Base-by-base conservation (phyloP, 306 rosid genomes). In the Ammopiptanthus mongolicus region DNA sequence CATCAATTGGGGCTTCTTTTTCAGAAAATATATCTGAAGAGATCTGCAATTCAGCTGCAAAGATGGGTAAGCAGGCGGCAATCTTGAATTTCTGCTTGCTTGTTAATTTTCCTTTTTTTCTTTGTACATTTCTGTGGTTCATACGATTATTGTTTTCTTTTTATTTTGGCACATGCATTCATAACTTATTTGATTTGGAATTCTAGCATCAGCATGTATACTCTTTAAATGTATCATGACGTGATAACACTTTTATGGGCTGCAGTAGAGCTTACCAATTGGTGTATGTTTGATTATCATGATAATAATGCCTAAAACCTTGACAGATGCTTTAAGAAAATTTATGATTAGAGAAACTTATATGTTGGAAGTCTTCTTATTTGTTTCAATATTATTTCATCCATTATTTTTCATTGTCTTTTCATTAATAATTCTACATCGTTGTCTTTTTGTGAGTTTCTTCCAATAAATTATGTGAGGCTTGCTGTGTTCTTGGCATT, bases 21-120 rank as follows among this genome's bases (percentile, higher is more conserved):
- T 86, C 98, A 1, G 99, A 96, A 70, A 84, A 75, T 42, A 96
- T 96, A 71, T 92, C 93, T 15, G 99, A 96, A 88, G 97, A 92
- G 86, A 89, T 96, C 59, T 96, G 99, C 84, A 92, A 11, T 79
- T 92, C 98, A 39, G 98, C 99, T 80, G 99, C 99, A 60, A 96
- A 96, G 82, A 85, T 96, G 98, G 99, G 99, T 96, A 85, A 90
- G 84, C 80, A 59, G 48, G 68, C 62, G 82, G 73, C 62, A 21
- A 37, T 68, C 65, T 53, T 28, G 61, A 70, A 67, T 72, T 75
- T 15, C 12, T 65, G 36, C 66, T 64, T 63, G 62, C 78, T 58
- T 44, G 46, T 61, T 52, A 47, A 8, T 61, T 62, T 72, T 62
- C 46, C 31, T 91, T 48, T 64, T 90, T 80, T 87, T 55, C 90